Base-by-base conservation (phyloP, 345 rosid genomes). In the Triadica sebifera region DNA sequence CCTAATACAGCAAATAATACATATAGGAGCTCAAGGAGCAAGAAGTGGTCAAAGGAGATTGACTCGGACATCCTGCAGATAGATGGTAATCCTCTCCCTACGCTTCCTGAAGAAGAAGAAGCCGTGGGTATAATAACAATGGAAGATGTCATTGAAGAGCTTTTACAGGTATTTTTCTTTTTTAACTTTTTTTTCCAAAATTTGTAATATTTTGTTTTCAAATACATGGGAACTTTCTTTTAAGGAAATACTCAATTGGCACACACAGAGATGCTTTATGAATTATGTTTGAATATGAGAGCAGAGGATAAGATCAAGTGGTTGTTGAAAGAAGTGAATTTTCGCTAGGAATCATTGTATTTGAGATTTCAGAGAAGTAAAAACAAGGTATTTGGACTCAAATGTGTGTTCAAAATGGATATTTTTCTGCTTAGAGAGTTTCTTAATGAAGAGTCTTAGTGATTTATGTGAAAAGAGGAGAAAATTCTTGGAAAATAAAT, bases 141-240 rank as follows among this genome's bases (percentile, higher is more conserved):
- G 99, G 99, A 95, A 81, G 99, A 95, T 84, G 97, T 95, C 78
- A 95, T 95, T 65, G 99, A 95, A 82, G 98, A 95, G 81, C 94
- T 95, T 71, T 77, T 95, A 76, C 98, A 95, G 92, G 99, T 89
- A 75, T 7, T 4, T 6, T 38, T 17, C 39, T 37, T n/a, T n/a
- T n/a, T n/a, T n/a, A n/a, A n/a, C n/a, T 15, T 37, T 16, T n/a
- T 43, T 43, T 43, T 10, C n/a, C n/a, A n/a, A 43, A 4, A 4
- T 6, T 43, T 43, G 1, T 43, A 19, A n/a, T n/a, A n/a, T n/a
- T 25, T 56, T 15, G 52, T 3, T 12, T 24, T 16, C 12, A 6
- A 56, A 8, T 0, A n/a, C 22, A 11, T n/a, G 61, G 34, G 2
- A 22, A 4, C 34, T 9, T 56, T 3, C 25, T 20, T 56, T 56